A percentile compares a stretch with the other conserved stretches of the same genome.
phyloP scores from a whole-genome alignment of 2,329 filamentous ascomycete species.

The Ophiostoma sp. region DNA sequence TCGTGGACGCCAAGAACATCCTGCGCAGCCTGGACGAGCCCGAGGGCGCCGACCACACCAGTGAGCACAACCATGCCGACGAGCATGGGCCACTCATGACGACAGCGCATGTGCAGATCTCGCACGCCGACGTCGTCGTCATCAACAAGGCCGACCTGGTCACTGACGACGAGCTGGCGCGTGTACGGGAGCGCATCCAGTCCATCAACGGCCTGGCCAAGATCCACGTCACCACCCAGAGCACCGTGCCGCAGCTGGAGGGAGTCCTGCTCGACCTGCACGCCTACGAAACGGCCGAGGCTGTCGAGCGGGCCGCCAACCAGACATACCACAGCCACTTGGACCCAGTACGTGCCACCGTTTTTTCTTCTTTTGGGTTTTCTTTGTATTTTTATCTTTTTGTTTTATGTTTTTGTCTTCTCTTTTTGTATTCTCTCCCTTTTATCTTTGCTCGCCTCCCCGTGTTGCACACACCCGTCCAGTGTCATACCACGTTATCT shows the following conservation, averaged over 20 bases:
- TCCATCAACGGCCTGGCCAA: slow-evolving; percentile 89
- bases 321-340: slow-evolving; percentile 72
- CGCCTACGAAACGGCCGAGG: slow-evolving; percentile 79
- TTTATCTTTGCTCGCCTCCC: not conserved
- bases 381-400: not conserved
- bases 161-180: slow-evolving; percentile 59
- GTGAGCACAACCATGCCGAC: slow-evolving; percentile 45
- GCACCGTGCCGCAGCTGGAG: slow-evolving; percentile 73
- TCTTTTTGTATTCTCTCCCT: too few relatives aligned
- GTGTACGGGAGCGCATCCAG: slow-evolving; percentile 63
- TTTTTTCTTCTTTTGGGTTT: too few relatives aligned
- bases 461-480: not conserved
- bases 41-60: slow-evolving; percentile 47
- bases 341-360: slow-evolving; percentile 58
- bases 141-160: slow-evolving; percentile 93
- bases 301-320: slow-evolving; percentile 64
- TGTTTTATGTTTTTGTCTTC: not conserved
- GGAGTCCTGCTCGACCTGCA: slow-evolving; percentile 84
- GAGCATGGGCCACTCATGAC: slow-evolving; percentile 67
- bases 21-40: slow-evolving; percentile 73
- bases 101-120: slow-evolving; percentile 92
- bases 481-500: not conserved
- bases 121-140: slow-evolving; percentile 89
- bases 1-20: slow-evolving; percentile 94
- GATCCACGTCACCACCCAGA: slow-evolving; percentile 74